Evolutionary conservation across 1,284 basidiomycete genomes (phyloP).

Genomic region (Ganoderma resinaceum): DNA sequence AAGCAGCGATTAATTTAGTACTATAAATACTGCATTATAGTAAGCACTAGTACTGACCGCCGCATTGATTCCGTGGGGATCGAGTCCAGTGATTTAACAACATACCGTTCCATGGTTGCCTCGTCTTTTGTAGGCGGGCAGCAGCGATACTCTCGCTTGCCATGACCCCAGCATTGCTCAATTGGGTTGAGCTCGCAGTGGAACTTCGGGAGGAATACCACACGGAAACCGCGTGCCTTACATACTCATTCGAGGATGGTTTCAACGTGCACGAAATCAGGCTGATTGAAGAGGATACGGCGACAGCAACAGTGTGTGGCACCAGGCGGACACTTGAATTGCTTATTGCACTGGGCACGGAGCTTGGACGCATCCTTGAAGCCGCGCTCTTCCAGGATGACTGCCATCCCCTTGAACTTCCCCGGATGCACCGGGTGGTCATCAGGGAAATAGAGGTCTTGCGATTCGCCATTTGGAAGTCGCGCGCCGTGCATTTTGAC

Average conservation of each 20-base stretch:
- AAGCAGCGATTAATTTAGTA: no score
- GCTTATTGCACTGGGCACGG: conserved; percentile 24
- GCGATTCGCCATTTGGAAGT: conserved; percentile 35
- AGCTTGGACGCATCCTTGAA: conserved; percentile 2
- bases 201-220: conserved; percentile 30
- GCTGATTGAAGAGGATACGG: conserved; percentile 34
- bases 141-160: conserved; percentile 24
- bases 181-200: conserved; percentile 33
- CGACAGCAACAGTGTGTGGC: conserved; percentile 34
- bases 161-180: conserved; percentile 33
- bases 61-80: not conserved
- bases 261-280: conserved; percentile 34
- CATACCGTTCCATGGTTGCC: not conserved
- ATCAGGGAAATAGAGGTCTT: conserved; percentile 43
- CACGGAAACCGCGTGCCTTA: not conserved
- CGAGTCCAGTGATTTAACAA: not conserved
- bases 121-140: not conserved
- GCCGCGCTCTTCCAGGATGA: conserved; percentile 35
- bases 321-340: conserved; percentile 31
- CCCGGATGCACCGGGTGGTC: conserved; percentile 34
- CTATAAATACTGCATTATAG: no score
- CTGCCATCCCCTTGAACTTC: conserved; percentile 45
- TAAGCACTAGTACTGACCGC: not conserved
- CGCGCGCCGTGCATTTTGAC: conserved; percentile 38
- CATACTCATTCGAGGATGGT: conserved; percentile 12